Percentiles rank a stretch among this genome's conserved stretches.
Conservation (phyloP, 1,284 basidiomycete species). For the Lentinula novae-zelandiae region DNA sequence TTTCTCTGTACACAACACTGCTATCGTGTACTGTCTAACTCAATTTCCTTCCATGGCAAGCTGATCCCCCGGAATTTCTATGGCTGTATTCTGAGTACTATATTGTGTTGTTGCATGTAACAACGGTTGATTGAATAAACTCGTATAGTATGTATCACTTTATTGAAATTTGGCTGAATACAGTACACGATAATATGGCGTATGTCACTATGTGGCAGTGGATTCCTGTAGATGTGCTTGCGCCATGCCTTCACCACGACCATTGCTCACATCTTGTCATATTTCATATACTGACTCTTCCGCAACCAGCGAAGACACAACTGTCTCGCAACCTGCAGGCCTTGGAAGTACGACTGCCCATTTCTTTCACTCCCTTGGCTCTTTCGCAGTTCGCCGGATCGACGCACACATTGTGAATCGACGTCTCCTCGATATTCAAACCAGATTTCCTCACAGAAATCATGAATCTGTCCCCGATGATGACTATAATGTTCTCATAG, state of each 20-base stretch:
- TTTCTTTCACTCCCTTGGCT: background rate
- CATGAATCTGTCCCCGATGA: background rate
- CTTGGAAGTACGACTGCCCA: background rate
- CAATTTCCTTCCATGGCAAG: no score
- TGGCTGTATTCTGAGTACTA: no score
- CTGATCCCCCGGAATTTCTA: no score
- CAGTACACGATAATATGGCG: no score
- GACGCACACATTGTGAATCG: background rate
- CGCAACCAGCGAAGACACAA: conserved; percentile 2
- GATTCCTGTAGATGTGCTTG: no score
- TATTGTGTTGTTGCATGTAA: no score
- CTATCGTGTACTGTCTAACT: background rate
- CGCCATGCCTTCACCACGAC: background rate
- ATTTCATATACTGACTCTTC: background rate
- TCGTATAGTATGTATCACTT: background rate
- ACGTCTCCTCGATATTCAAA: background rate
- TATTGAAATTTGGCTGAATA: no score
- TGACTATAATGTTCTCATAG: background rate
- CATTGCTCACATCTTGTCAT: background rate
- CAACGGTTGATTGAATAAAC: no score
- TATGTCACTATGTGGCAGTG: no score
- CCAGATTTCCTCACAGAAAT: background rate
- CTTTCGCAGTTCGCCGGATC: background rate
- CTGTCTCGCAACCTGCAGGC: background rate
- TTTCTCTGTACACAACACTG: no score